Percentiles rank a stretch among this genome's conserved stretches.
phyloP scores from a whole-genome alignment of 2,329 filamentous ascomycete species.

The Rutstroemia sp. region DNA sequence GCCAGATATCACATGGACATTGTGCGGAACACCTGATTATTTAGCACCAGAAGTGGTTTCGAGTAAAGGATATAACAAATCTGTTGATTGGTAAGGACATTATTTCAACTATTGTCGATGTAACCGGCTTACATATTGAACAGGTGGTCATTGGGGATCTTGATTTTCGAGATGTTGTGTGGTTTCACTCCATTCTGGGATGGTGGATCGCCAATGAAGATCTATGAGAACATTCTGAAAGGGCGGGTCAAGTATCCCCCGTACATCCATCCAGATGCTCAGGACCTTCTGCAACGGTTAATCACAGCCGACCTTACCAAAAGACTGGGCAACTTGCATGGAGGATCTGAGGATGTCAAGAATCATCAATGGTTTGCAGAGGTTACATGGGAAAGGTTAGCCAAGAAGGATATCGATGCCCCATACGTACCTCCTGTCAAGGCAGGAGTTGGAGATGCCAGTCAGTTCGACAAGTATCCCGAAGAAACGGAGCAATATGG shows the following conservation, averaged over 20 bases:
- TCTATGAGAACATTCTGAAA: constrained; percentile 98
- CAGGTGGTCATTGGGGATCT: constrained; percentile 96
- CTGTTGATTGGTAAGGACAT: constrained; percentile 70
- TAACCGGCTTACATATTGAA: constrained; percentile 12
- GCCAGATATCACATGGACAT: constrained; percentile 97
- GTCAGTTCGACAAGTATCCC: constrained; percentile 96
- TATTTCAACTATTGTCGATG: background rate
- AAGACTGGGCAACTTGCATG: constrained; percentile 87
- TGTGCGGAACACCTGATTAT: constrained; percentile 96
- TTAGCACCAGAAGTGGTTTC: constrained; percentile 97
- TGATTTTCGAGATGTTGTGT: constrained; percentile 99
- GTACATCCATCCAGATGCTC: constrained; percentile 90
- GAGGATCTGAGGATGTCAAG: constrained; percentile 87
- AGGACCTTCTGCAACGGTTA: constrained; percentile 83
- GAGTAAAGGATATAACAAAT: constrained; percentile 99
- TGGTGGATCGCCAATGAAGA: constrained; percentile 94
- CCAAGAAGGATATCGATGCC: constrained; percentile 94
- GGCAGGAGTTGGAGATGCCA: constrained; percentile 88
- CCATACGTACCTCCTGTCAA: constrained; percentile 95
- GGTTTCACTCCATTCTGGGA: constrained; percentile 99
- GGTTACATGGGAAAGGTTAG: constrained; percentile 92
- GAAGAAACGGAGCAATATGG: constrained; percentile 96
- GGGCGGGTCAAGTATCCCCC: constrained; percentile 94
- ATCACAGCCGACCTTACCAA: constrained; percentile 96
- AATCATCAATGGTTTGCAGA: constrained; percentile 94